Evolutionary conservation across 1,284 basidiomycete genomes (phyloP), one percentile per base, ranked within the genome.

Genomic region (Kalmanozyma brasiliensis): DNA sequence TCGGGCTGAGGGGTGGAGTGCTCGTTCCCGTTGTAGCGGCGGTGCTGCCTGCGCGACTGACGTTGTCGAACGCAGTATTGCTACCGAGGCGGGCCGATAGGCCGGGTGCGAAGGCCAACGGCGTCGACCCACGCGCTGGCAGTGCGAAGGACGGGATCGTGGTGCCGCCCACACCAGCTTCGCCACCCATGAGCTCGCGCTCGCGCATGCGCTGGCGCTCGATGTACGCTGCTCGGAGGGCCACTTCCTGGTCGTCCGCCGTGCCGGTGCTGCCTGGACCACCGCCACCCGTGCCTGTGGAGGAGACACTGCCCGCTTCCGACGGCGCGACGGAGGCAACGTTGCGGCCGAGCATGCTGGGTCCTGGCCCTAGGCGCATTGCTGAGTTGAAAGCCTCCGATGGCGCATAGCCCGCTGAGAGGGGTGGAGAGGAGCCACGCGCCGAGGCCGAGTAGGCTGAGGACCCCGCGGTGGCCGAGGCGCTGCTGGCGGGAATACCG

Each of bases 201-300:
- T 79, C 78, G 19, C 69, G 64, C 76, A 78, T 78, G 1, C 76
- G 51, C 32, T 78, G 76, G n/a, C 63, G 61, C 37, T 79, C 78
- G 34, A 78, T 78, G 51, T 71, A 70, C 2, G 66, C 66, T 4
- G 74, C 63, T 4, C 70, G 53, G 11, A 68, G 30, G 9, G 70
- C 63, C 1, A 69, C 59, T 36, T 74, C 74, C 38, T 70, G 64
- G 9, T 78, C 75, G 23, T 75, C 78, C 1, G 59, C 53, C 16
- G 72, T 64, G 7, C 60, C 64, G 13, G 58, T 41, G 30, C 57
- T 59, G 14, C 55, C 52, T 0, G 61, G 69, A 0, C 58, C 71
- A 14, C 68, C 68, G 13, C 66, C 65, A 16, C 61, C 63, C 6
- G 55, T 77, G 22, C 53, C 71, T 23, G 56, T 60, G 8, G 51